Percentiles rank a stretch among this genome's conserved stretches.
Conservation (phyloP, 2,329 filamentous ascomycete species). For the Xylariales sp. region DNA sequence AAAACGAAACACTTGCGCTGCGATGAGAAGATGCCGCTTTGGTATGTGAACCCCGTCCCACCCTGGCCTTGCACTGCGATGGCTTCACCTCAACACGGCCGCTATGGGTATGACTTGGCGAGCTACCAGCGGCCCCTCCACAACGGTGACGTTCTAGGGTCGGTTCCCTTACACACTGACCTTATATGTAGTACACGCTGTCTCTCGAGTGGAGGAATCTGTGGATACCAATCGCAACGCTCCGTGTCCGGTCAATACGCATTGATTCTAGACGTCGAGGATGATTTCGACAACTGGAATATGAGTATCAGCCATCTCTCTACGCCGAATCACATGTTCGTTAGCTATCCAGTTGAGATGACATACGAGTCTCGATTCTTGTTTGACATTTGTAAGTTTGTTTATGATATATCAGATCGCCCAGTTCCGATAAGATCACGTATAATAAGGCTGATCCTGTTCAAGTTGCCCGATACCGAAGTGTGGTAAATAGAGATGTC, state of each 20-base stretch:
- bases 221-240: no score
- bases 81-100: not conserved
- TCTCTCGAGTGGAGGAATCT: slow-evolving; percentile 20
- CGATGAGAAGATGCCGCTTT: slow-evolving; percentile 22
- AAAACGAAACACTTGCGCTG: slow-evolving; percentile 22
- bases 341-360: slow-evolving; percentile 17
- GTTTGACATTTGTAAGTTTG: slow-evolving; percentile 20
- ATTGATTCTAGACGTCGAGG: slow-evolving; percentile 11
- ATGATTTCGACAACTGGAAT: slow-evolving; percentile 11
- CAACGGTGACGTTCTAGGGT: no score
- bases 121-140: no score
- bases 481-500: slow-evolving; percentile 15
- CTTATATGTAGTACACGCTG: slow-evolving; percentile 18
- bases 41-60: slow-evolving; percentile 15
- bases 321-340: slow-evolving; percentile 14
- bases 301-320: not conserved
- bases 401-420: no score
- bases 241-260: slow-evolving; percentile 9
- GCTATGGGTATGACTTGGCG: no score
- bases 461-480: slow-evolving; percentile 19
- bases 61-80: not conserved
- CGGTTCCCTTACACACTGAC: no score
- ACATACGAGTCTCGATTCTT: slow-evolving; percentile 16
- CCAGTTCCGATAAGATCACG: no score
- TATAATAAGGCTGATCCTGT: no score